These are phyloP conservation scores for Nemania sp. DNA, from an alignment of 2,329 filamentous ascomycete species.

Conservation along the genomic window DNA sequence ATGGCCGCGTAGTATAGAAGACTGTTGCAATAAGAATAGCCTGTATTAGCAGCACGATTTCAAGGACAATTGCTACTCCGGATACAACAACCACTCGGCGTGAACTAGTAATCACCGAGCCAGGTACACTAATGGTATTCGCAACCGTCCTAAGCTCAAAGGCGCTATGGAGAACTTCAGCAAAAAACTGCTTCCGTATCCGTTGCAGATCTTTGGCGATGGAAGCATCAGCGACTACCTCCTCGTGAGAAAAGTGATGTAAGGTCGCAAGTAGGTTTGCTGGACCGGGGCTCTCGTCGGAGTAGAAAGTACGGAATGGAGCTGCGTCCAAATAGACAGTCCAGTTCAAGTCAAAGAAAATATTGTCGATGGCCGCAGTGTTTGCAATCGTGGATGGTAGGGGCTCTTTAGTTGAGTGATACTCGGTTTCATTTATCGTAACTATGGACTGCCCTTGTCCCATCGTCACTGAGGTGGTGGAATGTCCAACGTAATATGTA, in stretches of 20 bases:
- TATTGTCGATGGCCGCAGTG: slow-evolving; percentile 26
- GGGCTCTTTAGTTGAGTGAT: not conserved
- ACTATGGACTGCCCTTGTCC: not conserved
- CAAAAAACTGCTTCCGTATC: slow-evolving; percentile 34
- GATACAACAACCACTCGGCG: slow-evolving; percentile 36
- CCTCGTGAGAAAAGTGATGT: not conserved
- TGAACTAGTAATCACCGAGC: slow-evolving; percentile 5
- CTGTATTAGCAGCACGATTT: slow-evolving; percentile 29
- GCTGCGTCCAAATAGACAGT: slow-evolving; percentile 21
- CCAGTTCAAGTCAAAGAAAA: slow-evolving; percentile 33
- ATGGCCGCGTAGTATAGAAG: slow-evolving; percentile 29
- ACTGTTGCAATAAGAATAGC: slow-evolving; percentile 21
- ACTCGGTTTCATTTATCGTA: too few species aligned
- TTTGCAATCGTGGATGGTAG: slow-evolving; percentile 22
- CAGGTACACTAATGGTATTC: not conserved
- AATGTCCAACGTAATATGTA: slow-evolving; percentile 31
- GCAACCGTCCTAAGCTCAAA: slow-evolving; percentile 23
- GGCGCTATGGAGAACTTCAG: slow-evolving; percentile 26
- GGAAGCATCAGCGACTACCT: slow-evolving; percentile 18
- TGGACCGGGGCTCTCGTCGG: too few species aligned
- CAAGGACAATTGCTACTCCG: slow-evolving; percentile 34
- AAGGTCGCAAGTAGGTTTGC: too few species aligned
- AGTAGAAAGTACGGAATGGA: slow-evolving; percentile 17
- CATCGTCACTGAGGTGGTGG: slow-evolving; percentile 18
- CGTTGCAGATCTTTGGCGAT: slow-evolving; percentile 13